Evolutionary conservation across 2,329 filamentous ascomycete species (phyloP).

Genomic region (Penicillium verrucosum): DNA sequence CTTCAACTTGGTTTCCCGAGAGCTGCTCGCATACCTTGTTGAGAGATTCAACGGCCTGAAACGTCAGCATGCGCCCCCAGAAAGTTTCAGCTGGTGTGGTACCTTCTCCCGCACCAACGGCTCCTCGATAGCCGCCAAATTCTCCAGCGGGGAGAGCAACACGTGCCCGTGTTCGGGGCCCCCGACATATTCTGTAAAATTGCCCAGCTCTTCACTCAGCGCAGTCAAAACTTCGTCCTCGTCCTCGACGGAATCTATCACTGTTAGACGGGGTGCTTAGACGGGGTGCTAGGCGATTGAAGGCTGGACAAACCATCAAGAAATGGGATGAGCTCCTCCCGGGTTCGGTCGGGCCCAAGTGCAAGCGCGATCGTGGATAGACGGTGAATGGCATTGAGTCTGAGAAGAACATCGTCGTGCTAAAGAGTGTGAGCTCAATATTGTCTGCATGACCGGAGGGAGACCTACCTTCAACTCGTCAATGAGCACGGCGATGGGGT

Average conservation of each 20-base stretch:
- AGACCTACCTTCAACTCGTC: conserved; percentile 88
- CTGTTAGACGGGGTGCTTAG: conserved; percentile 25
- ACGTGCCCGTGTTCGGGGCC: conserved; percentile 92
- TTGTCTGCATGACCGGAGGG: conserved; percentile 3
- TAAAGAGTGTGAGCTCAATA: conserved; percentile 43
- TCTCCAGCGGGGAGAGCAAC: conserved; percentile 93
- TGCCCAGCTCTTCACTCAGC: conserved; percentile 91
- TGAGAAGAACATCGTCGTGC: conserved; percentile 98
- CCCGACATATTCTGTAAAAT: conserved; percentile 96
- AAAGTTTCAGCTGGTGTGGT: neutral
- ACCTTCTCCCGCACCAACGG: conserved; percentile 98
- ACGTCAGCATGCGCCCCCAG: conserved; percentile 5
- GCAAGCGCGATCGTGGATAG: conserved; percentile 97
- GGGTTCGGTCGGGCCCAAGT: conserved; percentile 89
- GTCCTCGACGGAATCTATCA: conserved; percentile 92
- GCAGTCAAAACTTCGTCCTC: conserved; percentile 98
- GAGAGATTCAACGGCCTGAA: conserved; percentile 91
- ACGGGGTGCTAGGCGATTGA: conserved; percentile 13
- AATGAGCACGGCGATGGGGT: conserved; percentile 98
- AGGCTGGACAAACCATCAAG: conserved; percentile 76
- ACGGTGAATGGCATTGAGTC: conserved; percentile 96
- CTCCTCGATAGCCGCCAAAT: conserved; percentile 96
- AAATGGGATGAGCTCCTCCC: conserved; percentile 98
- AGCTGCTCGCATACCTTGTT: conserved; percentile 98
- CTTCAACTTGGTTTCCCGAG: conserved; percentile 88